phyloP scores from a whole-genome alignment of 331 rosid species.

The Erythrophleum ivorense region DNA sequence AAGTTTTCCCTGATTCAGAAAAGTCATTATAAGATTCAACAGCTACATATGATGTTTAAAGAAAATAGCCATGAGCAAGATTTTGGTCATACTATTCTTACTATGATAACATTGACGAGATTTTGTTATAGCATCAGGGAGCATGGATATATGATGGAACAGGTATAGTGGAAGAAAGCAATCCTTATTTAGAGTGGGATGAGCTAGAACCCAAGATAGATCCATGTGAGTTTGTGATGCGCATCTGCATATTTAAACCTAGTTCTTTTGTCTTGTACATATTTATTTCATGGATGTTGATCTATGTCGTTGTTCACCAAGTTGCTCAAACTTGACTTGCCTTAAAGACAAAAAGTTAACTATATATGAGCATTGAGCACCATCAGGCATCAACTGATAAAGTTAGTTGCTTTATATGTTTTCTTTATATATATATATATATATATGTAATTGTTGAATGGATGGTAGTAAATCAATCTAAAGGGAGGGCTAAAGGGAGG shows the following conservation, averaged over 20 bases:
- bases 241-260: not conserved
- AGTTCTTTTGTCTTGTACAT: not conserved
- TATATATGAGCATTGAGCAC: conserved; percentile 44
- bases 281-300: conserved; percentile 22
- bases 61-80: conserved; percentile 3
- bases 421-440: not conserved
- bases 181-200: conserved; percentile 85
- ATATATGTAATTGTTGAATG: too few species aligned
- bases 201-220: conserved; percentile 91
- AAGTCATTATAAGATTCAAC: not conserved
- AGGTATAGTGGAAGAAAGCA: conserved; percentile 92
- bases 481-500: too few species aligned
- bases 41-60: not conserved
- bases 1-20: not conserved
- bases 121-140: conserved; percentile 64
- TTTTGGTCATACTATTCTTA: not conserved
- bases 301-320: conserved; percentile 70
- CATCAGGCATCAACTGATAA: conserved; percentile 23
- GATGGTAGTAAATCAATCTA: not conserved
- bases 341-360: conserved; percentile 57
- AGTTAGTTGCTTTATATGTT: conserved; percentile 40
- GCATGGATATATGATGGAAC: conserved; percentile 93
- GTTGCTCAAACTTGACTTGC: conserved; percentile 77
- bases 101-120: conserved; percentile 24
- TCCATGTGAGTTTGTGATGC: conserved; percentile 66